Conservation (phyloP, 2,329 filamentous ascomycete genomes). For the Proliferodiscus dingleyae region DNA sequence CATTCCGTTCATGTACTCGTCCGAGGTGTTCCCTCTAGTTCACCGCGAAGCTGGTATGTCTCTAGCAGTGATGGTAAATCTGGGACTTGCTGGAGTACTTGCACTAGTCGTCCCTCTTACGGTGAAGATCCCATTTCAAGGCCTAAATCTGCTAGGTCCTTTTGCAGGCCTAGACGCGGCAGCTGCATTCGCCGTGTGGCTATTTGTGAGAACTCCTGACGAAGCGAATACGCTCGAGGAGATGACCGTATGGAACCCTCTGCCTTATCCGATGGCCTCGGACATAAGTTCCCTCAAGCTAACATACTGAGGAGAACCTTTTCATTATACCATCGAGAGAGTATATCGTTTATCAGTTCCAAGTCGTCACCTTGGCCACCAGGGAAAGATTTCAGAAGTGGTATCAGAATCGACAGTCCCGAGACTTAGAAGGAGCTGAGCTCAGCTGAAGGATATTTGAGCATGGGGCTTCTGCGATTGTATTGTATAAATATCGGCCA, state of each 20-base stretch:
- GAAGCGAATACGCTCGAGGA: not conserved
- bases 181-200: not conserved
- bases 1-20: slow-evolving; percentile 44
- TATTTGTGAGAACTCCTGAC: not conserved
- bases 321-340: not conserved
- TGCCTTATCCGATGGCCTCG: not conserved
- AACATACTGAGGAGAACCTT: not conserved
- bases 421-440: no score
- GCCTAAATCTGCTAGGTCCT: not conserved
- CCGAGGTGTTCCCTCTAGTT: slow-evolving; percentile 32
- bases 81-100: not conserved
- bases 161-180: not conserved
- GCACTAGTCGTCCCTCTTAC: not conserved
- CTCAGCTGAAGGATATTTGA: no score
- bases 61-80: slow-evolving; percentile 31
- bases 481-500: no score
- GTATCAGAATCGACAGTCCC: no score
- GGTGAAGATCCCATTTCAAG: not conserved
- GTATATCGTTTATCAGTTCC: not conserved
- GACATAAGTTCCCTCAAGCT: not conserved
- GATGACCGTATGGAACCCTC: not conserved
- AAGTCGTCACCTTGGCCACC: not conserved
- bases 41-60: slow-evolving; percentile 40
- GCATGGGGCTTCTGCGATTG: no score
- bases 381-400: no score